Conservation (phyloP, 306 rosid species). For the Cyclanthera cordifolia region DNA sequence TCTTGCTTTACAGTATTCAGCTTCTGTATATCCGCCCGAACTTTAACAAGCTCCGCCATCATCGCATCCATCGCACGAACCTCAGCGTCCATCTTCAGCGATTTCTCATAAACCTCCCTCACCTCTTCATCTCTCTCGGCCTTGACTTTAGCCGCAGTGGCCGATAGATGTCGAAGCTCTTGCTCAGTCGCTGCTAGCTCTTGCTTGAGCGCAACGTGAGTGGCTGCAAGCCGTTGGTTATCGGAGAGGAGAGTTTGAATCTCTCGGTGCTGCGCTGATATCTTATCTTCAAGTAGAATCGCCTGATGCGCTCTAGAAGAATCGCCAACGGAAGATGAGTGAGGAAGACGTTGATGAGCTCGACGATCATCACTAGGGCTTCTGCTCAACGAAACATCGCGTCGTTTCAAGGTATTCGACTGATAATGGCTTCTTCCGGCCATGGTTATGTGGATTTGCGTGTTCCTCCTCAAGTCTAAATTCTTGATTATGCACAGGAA, state of each 20-base stretch:
- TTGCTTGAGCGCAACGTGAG: conserved; percentile 78
- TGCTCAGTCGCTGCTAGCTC: conserved; percentile 49
- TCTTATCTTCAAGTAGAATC: conserved; percentile 45
- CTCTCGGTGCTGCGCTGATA: conserved; percentile 48
- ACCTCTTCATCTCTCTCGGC: conserved; percentile 60
- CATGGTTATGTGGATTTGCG: conserved; percentile 17
- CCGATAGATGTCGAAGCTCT: conserved; percentile 47
- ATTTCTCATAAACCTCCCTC: conserved; percentile 56
- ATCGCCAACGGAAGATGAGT: conserved; percentile 19
- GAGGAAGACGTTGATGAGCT: conserved; percentile 21
- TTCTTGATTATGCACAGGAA: neutral
- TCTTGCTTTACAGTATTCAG: conserved; percentile 32
- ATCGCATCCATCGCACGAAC: conserved; percentile 46
- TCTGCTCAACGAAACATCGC: conserved; percentile 8
- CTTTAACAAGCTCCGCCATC: conserved; percentile 45
- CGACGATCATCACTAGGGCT: conserved; percentile 19
- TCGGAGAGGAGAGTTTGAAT: conserved; percentile 64
- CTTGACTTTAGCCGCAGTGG: conserved; percentile 36
- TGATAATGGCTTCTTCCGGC: conserved; percentile 27
- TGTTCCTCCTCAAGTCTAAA: neutral
- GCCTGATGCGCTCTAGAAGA: conserved; percentile 21
- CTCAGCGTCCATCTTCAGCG: conserved; percentile 58
- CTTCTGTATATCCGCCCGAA: conserved; percentile 36
- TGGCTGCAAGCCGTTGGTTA: conserved; percentile 75
- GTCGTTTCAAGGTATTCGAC: conserved; percentile 4